Evolutionary conservation across 2,329 filamentous ascomycete species (phyloP).

Genomic region (Pseudopithomyces chartarum): DNA sequence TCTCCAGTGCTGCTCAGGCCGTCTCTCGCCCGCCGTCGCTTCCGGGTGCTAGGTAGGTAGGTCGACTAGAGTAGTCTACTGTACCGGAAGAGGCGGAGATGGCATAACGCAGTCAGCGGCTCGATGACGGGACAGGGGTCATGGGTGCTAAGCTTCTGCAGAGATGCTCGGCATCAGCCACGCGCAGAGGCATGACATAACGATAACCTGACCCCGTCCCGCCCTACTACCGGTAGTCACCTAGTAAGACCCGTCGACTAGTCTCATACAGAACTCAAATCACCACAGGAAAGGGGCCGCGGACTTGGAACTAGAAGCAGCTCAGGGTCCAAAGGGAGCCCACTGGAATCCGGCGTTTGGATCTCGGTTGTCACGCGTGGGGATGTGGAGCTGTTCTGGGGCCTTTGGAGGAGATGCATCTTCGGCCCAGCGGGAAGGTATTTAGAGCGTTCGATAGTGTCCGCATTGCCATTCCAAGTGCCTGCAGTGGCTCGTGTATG

Average conservation of each 20-base stretch:
- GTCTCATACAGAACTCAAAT: background rate
- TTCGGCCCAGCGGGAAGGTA: constrained; percentile 29
- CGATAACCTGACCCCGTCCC: background rate
- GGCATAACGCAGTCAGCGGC: constrained; percentile 10
- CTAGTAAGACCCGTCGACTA: background rate
- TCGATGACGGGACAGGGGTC: constrained; percentile 7
- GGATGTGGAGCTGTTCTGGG: background rate
- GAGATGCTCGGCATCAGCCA: constrained; percentile 11
- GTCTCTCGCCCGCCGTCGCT: background rate
- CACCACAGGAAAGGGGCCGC: background rate
- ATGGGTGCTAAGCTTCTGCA: constrained; percentile 13
- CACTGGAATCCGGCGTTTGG: background rate
- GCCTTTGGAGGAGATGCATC: background rate
- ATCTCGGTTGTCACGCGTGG: background rate
- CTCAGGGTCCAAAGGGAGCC: background rate
- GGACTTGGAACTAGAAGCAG: background rate
- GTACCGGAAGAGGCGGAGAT: constrained; percentile 14
- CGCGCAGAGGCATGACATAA: constrained; percentile 10
- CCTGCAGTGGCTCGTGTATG: background rate
- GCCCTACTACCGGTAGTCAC: background rate
- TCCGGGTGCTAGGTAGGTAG: background rate
- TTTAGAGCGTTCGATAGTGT: background rate
- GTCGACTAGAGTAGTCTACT: constrained; percentile 1
- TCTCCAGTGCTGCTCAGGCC: background rate
- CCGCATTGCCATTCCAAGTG: background rate